Base-by-base conservation (phyloP, 768 basidiomycete genomes). In the Pleurotus ostreatus region DNA sequence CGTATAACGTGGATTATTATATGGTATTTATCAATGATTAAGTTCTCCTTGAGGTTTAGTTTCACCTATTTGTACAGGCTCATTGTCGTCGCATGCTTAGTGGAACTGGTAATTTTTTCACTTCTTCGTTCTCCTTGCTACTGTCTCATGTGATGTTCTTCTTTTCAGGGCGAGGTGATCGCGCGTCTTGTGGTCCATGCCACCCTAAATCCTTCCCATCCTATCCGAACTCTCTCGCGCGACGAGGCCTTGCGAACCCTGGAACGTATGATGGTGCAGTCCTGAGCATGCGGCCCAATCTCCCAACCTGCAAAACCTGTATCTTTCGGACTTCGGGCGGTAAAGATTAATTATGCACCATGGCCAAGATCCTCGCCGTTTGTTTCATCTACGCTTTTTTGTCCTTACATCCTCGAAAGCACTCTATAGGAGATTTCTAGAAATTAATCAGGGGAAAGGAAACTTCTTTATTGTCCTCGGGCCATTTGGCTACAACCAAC, bases 11-110 rank as follows among this genome's bases (percentile, higher is more conserved):
- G 70, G 75, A 73, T 75, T 25, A 67, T 75, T 49, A 79, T 78
- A 55, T 80, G 79, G 69, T 79, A 64, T 40, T 70, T 65, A 64
- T 65, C 9, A 9, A 11, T 11, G 3, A 3, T 34, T 4, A 11
- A 34, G 9, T 34, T 34, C 30, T 30, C 30, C 8, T 34, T 11
- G 30, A 4, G 30, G 9, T 11, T 34, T 34, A 3, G 23, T 63
- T 66, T 43, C 64, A 65, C 1, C 22, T 58, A 56, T 66, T 47
- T 65, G 54, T 61, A 62, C 56, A 94, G 92, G 90, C 76, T 97
- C 23, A 97, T 97, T 63, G 85, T 93, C 18, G 85, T 87, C 1
- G 93, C 93, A 18, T 89, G 89, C 66, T 68, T 96, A n/a, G 93
- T 96, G 8, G 94, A 94, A 72, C 68, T 89, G 58, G 92, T 89